These are phyloP conservation scores for Achaetomiella virescens DNA, from an alignment of 495 filamentous ascomycete species.

Conservation along the genomic window DNA sequence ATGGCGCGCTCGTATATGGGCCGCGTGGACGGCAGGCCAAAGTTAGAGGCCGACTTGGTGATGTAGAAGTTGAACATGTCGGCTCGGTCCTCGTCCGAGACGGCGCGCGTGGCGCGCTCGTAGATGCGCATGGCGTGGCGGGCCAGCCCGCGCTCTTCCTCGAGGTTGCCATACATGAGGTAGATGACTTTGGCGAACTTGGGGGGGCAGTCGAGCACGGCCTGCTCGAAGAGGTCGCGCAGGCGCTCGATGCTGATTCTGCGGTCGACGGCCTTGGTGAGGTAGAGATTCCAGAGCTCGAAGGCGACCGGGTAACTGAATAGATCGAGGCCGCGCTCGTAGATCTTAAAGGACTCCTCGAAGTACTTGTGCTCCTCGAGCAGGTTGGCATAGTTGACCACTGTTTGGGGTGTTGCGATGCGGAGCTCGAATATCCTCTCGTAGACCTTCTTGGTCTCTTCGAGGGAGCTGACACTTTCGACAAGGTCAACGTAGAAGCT, in stretches of 20 bases:
- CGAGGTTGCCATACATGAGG: conserved; percentile 95
- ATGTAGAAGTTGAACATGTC: conserved; percentile 99
- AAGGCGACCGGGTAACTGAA: conserved; percentile 98
- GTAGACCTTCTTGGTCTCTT: conserved; percentile 91
- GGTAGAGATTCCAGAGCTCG: conserved; percentile 96
- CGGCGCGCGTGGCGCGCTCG: conserved; percentile 91
- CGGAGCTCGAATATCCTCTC: conserved; percentile 97
- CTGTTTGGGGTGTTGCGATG: conserved; percentile 95
- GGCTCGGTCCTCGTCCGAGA: conserved; percentile 87
- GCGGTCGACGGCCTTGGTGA: conserved; percentile 94
- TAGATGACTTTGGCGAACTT: conserved; percentile 96
- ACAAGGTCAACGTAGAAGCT: conserved; percentile 99
- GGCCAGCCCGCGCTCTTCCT: conserved; percentile 94
- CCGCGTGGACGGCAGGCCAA: conserved; percentile 90
- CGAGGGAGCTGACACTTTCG: conserved; percentile 83
- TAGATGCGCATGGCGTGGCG: conserved; percentile 98
- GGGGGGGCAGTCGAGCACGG: conserved; percentile 86
- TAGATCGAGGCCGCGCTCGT: conserved; percentile 91
- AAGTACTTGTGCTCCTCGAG: conserved; percentile 94
- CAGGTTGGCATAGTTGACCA: conserved; percentile 97
- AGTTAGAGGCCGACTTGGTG: conserved; percentile 97
- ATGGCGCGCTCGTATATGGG: conserved; percentile 97
- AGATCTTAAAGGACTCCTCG: conserved; percentile 97
- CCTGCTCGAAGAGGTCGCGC: conserved; percentile 94
- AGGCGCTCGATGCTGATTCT: conserved; percentile 92